Percentiles rank a stretch among this genome's conserved stretches.
Conservation (phyloP, 179 eudicot genomes). For the Carnegiea gigantea region DNA sequence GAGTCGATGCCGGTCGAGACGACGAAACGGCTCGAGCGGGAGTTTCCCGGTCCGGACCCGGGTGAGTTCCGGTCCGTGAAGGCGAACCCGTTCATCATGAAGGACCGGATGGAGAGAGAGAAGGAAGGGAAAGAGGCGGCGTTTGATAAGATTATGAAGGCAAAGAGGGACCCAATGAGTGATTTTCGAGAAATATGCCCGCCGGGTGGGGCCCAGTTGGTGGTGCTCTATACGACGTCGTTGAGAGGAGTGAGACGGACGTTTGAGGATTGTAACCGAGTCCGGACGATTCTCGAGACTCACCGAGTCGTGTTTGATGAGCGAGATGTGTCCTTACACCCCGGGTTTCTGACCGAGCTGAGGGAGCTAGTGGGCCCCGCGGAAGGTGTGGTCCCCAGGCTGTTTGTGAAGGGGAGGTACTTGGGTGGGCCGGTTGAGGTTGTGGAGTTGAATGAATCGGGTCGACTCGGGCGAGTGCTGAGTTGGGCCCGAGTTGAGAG, state of each 20-base stretch:
- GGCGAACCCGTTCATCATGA: constrained; percentile 68
- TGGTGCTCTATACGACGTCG: constrained; percentile 84
- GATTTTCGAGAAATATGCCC: constrained; percentile 71
- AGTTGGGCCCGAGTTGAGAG: constrained; percentile 70
- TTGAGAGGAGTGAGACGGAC: constrained; percentile 82
- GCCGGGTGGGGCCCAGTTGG: constrained; percentile 58
- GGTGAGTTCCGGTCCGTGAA: constrained; percentile 45
- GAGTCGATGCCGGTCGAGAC: constrained; percentile 13
- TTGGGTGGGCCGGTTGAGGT: constrained; percentile 84
- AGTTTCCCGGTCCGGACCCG: constrained; percentile 22
- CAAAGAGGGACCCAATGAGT: constrained; percentile 58
- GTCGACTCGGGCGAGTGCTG: constrained; percentile 63
- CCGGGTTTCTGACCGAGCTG: constrained; percentile 57
- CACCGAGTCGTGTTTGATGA: constrained; percentile 82
- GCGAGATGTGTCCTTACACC: constrained; percentile 78
- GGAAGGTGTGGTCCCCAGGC: constrained; percentile 48
- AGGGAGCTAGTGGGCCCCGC: constrained; percentile 42
- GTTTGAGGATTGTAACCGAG: constrained; percentile 73
- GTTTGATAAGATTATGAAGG: constrained; percentile 38
- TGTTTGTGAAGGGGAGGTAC: constrained; percentile 83
- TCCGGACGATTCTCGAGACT: constrained; percentile 59
- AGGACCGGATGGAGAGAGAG: constrained; percentile 59
- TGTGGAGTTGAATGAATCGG: constrained; percentile 72
- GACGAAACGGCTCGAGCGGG: constrained; percentile 9
- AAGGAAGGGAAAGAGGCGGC: constrained; percentile 63